Evolutionary conservation across 768 basidiomycete genomes (phyloP), one percentile per base, ranked within the genome.

Genomic region (Floccularia luteovirens): DNA sequence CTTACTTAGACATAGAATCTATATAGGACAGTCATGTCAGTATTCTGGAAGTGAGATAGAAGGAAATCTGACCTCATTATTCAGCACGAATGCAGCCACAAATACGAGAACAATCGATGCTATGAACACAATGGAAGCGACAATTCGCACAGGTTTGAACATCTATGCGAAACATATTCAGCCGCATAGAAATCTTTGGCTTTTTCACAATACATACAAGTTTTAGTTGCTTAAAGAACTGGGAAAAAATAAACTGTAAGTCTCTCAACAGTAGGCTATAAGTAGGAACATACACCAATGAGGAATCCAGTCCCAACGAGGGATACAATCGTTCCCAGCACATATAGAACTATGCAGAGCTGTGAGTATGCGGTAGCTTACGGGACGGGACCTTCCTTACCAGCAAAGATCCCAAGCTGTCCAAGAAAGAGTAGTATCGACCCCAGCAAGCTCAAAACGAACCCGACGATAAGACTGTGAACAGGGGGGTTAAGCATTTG

Each of bases 131-230:
- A 91, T 57, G 1, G 89, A 79, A 2, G 92, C 91, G 14, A 88
- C 62, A 4, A 94, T 61, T 38, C 92, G 89, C 16, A 94, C 76
- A 36, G 90, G 87, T 61, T 92, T 92, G 74, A 94, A 94, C 91
- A 93, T 93, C 90, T 91, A 49, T 10, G 23, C 12, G 4, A 38
- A 12, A 13, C 4, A 22, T 43, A 17, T 45, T 28, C 14, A 11
- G 5, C 10, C 24, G 36, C 5, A 37, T 37, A 8, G 16, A 11
- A 6, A 10, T 23, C 5, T 13, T 10, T 16, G 13, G 5, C 16
- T n/a, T 21, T 24, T 23, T 24, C 7, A 36, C 8, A 30, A 19
- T 13, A 54, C 72, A 50, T 49, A 87, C 90, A 48, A 90, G 72
- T 62, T 89, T 89, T 33, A 87, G 41, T 57, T 97, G 92, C 50